phyloP scores from a whole-genome alignment of 164 flowering plant species.

The Vitis riparia region DNA sequence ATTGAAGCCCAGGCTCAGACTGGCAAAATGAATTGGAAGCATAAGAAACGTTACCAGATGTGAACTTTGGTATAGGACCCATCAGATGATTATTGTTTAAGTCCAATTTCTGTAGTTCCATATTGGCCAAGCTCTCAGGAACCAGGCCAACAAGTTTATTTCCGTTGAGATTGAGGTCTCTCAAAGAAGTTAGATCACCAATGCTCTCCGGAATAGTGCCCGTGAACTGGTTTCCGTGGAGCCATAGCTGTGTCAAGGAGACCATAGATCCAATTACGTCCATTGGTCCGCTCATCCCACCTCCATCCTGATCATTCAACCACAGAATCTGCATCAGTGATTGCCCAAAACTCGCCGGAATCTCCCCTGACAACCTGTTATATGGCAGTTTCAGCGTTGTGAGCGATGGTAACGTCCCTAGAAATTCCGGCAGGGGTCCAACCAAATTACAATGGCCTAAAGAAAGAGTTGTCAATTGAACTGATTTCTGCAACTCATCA shows the following conservation, averaged over 20 bases:
- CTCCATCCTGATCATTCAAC: slow-evolving; percentile 67
- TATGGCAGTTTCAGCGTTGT: slow-evolving; percentile 42
- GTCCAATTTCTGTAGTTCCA: slow-evolving; percentile 44
- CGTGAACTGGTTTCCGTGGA: slow-evolving; percentile 74
- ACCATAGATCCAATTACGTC: slow-evolving; percentile 55
- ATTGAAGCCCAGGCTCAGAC: slow-evolving; percentile 42
- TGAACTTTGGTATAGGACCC: slow-evolving; percentile 66
- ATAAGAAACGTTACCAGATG: slow-evolving; percentile 29
- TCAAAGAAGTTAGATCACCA: slow-evolving; percentile 47
- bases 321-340: slow-evolving; percentile 54
- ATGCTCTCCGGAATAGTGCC: slow-evolving; percentile 70
- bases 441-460: slow-evolving; percentile 41
- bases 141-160: slow-evolving; percentile 72
- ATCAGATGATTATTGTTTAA: slow-evolving; percentile 54
- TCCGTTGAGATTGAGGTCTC: slow-evolving; percentile 55
- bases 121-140: slow-evolving; percentile 46
- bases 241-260: slow-evolving; percentile 53
- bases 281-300: slow-evolving; percentile 58
- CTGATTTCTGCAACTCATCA: slow-evolving; percentile 37
- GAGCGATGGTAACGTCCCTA: slow-evolving; percentile 55
- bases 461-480: slow-evolving; percentile 58
- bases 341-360: slow-evolving; percentile 57
- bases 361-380: slow-evolving; percentile 51
- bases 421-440: slow-evolving; percentile 64
- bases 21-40: slow-evolving; percentile 56